Evolutionary conservation across 2,329 filamentous ascomycete species (phyloP).

Genomic region (Penicillium fuscoglaucum): DNA sequence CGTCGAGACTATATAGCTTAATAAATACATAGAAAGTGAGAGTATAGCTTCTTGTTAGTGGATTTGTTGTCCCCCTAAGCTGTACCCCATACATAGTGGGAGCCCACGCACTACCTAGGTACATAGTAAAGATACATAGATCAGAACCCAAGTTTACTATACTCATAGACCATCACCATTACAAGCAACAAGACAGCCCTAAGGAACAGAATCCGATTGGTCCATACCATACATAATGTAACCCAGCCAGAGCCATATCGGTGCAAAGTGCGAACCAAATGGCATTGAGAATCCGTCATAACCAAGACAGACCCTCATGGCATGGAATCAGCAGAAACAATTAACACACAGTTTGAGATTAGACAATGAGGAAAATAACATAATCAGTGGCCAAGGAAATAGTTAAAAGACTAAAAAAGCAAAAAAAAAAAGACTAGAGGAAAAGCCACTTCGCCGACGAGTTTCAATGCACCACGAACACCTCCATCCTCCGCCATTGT

Average conservation of each 20-base stretch:
- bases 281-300: constrained; percentile 1
- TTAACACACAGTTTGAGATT: constrained; percentile 19
- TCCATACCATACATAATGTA: constrained; percentile 31
- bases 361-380: constrained; percentile 27
- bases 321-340: constrained; percentile 3
- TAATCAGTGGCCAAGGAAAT: constrained; percentile 21
- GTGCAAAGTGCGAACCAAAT: constrained; percentile 1
- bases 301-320: background rate
- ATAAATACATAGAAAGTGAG: background rate
- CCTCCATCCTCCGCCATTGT: constrained; percentile 38
- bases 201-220: constrained; percentile 25
- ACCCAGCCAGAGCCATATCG: constrained; percentile 22
- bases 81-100: background rate
- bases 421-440: constrained; percentile 22
- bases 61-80: background rate
- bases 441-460: constrained; percentile 37
- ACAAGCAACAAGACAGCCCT: background rate
- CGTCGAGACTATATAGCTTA: background rate
- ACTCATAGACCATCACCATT: background rate
- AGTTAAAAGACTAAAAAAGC: constrained; percentile 29
- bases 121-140: background rate
- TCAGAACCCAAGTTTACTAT: background rate
- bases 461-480: constrained; percentile 41
- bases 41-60: background rate
- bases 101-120: background rate